Evolutionary conservation across 441 rosid genomes (phyloP), one percentile per base, ranked within the genome.

Genomic region (Jatropha podagrica): DNA sequence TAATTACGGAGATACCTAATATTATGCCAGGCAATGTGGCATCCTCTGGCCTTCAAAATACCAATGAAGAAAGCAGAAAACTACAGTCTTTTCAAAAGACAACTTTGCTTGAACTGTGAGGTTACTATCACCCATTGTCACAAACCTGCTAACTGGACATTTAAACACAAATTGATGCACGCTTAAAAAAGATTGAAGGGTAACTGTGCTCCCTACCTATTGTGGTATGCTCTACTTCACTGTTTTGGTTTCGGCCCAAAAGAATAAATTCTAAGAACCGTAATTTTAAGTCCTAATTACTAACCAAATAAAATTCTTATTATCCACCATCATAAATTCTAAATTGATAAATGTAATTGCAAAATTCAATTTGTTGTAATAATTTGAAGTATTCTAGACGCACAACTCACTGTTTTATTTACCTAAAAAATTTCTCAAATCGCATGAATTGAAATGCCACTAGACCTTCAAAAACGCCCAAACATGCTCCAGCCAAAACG

Each of bases 391-490:
- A 41, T 51, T 42, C 52, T 17, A 46, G 18, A 40, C 41, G 26
- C 44, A 69, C 61, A 32, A 32, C 1, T 17, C 26, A 3, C 44
- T 51, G 18, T 18, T 60, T 23, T n/a, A 27, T 63, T 80, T 74
- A 81, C 83, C 83, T 77, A 37, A 77, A 64, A 44, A 63, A 3
- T n/a, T 77, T 44, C 55, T 81, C 81, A 69, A 86, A 80, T 69
- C 83, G 85, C 79, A 93, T 81, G 78, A 85, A 88, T 37, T 81
- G 83, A 73, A 81, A 85, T 20, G 90, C 87, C 62, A 90, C 80
- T 40, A 87, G 74, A 61, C 92, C 99, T 82, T 95, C 98, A 18
- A 88, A 61, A 54, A 89, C 79, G 32, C 98, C 97, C 66, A 92
- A 74, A 73, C 78, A 83, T 55, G 90, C 86, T 65, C 99, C 98